Evolutionary conservation across 768 basidiomycete species (phyloP).

Genomic region (Cystobasidium tubakii): DNA sequence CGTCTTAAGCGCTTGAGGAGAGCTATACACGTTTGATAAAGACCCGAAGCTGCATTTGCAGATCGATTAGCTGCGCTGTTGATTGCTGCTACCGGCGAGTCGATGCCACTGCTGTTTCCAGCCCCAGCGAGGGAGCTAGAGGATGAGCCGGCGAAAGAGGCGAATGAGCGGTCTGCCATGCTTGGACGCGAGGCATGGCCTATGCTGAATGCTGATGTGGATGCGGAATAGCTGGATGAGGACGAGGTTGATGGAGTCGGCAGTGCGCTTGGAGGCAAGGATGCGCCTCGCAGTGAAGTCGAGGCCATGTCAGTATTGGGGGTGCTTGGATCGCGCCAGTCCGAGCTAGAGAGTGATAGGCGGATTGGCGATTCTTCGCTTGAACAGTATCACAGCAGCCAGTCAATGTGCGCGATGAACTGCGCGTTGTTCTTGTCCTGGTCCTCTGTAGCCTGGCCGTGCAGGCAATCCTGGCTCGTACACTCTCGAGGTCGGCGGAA

Average conservation of each 20-base stretch:
- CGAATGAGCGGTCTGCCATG: conserved; percentile 20
- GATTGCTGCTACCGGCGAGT: conserved; percentile 43
- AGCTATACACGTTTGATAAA: conserved; percentile 44
- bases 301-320: background rate
- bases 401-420: too few species aligned
- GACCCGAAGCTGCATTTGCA: conserved; percentile 40
- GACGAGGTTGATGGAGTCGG: background rate
- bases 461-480: background rate
- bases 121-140: background rate
- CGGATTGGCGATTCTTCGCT: too few species aligned
- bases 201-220: background rate
- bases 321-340: too few species aligned
- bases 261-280: background rate
- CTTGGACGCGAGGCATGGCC: conserved; percentile 2
- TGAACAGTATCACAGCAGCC: too few species aligned
- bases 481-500: background rate
- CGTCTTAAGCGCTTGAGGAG: conserved; percentile 39
- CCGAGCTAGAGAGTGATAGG: too few species aligned
- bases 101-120: conserved; percentile 26
- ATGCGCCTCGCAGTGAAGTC: background rate
- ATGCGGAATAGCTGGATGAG: background rate
- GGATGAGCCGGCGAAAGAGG: background rate
- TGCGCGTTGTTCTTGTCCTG: too few species aligned
- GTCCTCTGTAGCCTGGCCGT: too few species aligned
- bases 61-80: conserved; percentile 40